These are phyloP conservation scores for Chamaenerion angustifolium DNA, from an alignment of 345 rosid genomes.

Conservation along the genomic window DNA sequence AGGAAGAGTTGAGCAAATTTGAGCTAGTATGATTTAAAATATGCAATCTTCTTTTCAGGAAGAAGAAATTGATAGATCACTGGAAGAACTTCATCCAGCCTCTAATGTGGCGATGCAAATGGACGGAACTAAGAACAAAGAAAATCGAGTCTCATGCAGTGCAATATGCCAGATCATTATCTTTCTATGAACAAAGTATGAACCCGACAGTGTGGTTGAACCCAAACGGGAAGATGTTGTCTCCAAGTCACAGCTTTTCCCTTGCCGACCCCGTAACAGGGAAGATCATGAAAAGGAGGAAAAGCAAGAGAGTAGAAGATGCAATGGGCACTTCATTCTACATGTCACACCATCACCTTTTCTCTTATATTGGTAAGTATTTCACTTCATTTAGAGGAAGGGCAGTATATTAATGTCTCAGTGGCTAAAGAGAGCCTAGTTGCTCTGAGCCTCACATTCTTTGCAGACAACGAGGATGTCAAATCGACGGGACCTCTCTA, in stretches of 20 bases:
- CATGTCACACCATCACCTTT: constrained; percentile 49
- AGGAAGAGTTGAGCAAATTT: neutral
- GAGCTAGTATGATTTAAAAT: neutral
- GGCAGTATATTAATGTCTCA: no score
- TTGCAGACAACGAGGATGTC: constrained; percentile 57
- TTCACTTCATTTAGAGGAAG: constrained; percentile 6
- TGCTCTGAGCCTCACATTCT: constrained; percentile 70
- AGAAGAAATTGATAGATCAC: constrained; percentile 76
- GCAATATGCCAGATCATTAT: constrained; percentile 48
- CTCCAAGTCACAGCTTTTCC: constrained; percentile 59
- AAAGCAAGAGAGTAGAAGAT: constrained; percentile 60
- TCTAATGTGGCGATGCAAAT: constrained; percentile 88
- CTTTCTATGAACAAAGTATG: constrained; percentile 30
- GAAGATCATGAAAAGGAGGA: constrained; percentile 58
- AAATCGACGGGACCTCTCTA: constrained; percentile 27
- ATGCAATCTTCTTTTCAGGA: constrained; percentile 20
- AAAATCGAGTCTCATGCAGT: constrained; percentile 53
- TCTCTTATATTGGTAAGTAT: constrained; percentile 51
- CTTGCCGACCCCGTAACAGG: constrained; percentile 32
- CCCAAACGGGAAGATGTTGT: constrained; percentile 36
- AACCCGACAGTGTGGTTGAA: constrained; percentile 25
- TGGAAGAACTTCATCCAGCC: constrained; percentile 76
- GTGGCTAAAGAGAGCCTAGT: constrained; percentile 30
- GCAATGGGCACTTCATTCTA: constrained; percentile 35
- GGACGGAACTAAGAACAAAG: constrained; percentile 64